Conservation (phyloP, 176 grass and related monocot species). For the Eremochloa ophiuroides region DNA sequence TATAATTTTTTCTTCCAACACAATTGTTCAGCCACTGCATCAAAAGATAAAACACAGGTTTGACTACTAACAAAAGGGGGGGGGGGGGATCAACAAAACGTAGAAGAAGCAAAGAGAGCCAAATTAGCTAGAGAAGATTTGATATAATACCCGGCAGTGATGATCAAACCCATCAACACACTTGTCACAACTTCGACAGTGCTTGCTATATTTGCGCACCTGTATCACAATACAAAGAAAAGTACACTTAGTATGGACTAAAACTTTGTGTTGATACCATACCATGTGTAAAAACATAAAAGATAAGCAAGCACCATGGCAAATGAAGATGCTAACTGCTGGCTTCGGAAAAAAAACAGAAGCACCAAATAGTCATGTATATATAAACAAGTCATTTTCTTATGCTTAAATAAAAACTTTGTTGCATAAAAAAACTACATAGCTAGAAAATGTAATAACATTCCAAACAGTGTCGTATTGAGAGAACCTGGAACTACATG, state of each 20-base stretch:
- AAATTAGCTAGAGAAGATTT: slow-evolving; percentile 9
- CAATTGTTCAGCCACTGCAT: slow-evolving; percentile 99
- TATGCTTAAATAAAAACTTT: neutral
- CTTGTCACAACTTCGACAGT: slow-evolving; percentile 97
- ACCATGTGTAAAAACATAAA: slow-evolving; percentile 11
- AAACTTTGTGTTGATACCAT: neutral
- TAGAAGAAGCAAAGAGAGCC: neutral
- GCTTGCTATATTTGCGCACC: slow-evolving; percentile 88
- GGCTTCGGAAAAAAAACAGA: neutral
- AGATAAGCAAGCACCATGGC: neutral
- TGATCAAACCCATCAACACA: slow-evolving; percentile 99
- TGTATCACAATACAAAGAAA: slow-evolving; percentile 32
- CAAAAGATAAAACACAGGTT: slow-evolving; percentile 10
- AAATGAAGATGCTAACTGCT: neutral
- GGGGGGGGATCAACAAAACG: neutral
- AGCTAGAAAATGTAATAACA: neutral
- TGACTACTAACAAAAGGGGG: neutral
- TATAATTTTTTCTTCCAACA: slow-evolving; percentile 94
- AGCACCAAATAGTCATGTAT: neutral
- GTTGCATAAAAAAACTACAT: neutral
- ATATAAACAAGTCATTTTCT: neutral
- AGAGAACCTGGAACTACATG: neutral
- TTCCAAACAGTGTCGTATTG: neutral
- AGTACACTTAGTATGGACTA: neutral
- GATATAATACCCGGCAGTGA: slow-evolving; percentile 78